Percentiles rank a stretch among this genome's conserved stretches.
These are phyloP conservation scores for Peronospora destructor DNA, from an alignment of 352 stramenopile species.

Conservation along the genomic window DNA sequence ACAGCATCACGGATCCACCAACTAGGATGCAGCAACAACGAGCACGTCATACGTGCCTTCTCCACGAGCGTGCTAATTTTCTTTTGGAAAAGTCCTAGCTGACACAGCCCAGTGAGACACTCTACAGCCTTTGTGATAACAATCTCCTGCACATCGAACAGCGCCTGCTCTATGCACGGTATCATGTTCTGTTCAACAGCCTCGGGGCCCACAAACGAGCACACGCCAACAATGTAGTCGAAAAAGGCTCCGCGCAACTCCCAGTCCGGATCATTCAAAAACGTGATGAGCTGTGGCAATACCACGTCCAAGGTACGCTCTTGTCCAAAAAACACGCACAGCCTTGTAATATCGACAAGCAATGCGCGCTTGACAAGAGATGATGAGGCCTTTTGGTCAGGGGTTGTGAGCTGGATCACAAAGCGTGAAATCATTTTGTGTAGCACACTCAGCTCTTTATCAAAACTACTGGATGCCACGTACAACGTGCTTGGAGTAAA, in stretches of 20 bases:
- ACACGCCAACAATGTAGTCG: conserved; percentile 90
- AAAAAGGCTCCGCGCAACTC: conserved; percentile 87
- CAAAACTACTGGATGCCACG: conserved; percentile 84
- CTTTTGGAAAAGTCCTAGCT: conserved; percentile 89
- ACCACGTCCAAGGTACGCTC: conserved; percentile 93
- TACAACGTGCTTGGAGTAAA: conserved; percentile 32
- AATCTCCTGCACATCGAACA: conserved; percentile 94
- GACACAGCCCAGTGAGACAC: conserved; percentile 87
- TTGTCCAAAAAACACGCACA: conserved; percentile 96
- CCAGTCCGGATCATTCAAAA: conserved; percentile 94
- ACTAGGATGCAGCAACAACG: conserved; percentile 81
- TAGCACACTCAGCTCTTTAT: conserved; percentile 87
- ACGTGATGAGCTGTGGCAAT: conserved; percentile 94
- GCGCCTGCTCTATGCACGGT: conserved; percentile 94
- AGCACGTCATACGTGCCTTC: conserved; percentile 77
- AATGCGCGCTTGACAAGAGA: conserved; percentile 91
- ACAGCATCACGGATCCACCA: conserved; percentile 86
- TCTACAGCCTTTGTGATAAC: conserved; percentile 91
- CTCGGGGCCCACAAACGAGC: conserved; percentile 90
- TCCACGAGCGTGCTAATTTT: conserved; percentile 74
- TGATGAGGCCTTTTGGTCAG: conserved; percentile 84
- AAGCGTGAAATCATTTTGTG: conserved; percentile 92
- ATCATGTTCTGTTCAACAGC: conserved; percentile 95
- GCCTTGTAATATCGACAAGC: conserved; percentile 90
- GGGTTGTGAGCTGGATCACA: conserved; percentile 90